These are phyloP conservation scores for Kodamaea derodonti DNA, from an alignment of 1,139 yeast species.

Conservation along the genomic window DNA sequence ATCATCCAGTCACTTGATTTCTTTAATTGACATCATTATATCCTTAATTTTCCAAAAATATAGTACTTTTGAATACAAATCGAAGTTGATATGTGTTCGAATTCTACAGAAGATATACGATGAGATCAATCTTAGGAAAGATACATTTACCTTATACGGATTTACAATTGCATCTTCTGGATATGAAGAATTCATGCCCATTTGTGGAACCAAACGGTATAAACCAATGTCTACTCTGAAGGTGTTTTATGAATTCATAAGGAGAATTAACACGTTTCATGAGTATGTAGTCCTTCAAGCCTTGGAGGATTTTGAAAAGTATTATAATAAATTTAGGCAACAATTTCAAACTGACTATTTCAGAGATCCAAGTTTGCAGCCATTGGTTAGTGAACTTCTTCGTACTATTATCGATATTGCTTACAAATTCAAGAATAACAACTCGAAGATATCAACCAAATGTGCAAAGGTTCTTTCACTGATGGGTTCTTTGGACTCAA, in stretches of 20 bases:
- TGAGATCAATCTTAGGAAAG: slow-evolving; percentile 30
- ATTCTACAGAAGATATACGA: slow-evolving; percentile 40
- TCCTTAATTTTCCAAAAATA: slow-evolving; percentile 61
- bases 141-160: slow-evolving; percentile 43
- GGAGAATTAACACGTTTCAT: slow-evolving; percentile 64
- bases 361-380: slow-evolving; percentile 26
- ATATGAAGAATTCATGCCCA: slow-evolving; percentile 15
- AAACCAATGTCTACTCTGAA: slow-evolving; percentile 22
- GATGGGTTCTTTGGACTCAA: slow-evolving; percentile 76
- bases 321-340: slow-evolving; percentile 45
- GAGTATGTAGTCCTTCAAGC: slow-evolving; percentile 77
- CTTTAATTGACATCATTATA: slow-evolving; percentile 43
- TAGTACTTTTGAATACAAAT: slow-evolving; percentile 41
- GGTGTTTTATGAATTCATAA: slow-evolving; percentile 46
- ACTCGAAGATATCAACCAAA: slow-evolving; percentile 48
- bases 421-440: slow-evolving; percentile 49
- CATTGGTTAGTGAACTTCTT: slow-evolving; percentile 42
- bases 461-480: slow-evolving; percentile 71
- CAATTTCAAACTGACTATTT: slow-evolving; percentile 42
- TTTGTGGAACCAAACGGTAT: slow-evolving; percentile 19
- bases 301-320: slow-evolving; percentile 58
- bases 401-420: slow-evolving; percentile 58
- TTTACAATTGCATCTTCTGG: slow-evolving; percentile 46
- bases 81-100: slow-evolving; percentile 44
- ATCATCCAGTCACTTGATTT: slow-evolving; percentile 48